Evolutionary conservation across 108 stramenopile species (phyloP), one percentile per base, ranked within the genome.

Genomic region (Stephanodiscus triporus): DNA sequence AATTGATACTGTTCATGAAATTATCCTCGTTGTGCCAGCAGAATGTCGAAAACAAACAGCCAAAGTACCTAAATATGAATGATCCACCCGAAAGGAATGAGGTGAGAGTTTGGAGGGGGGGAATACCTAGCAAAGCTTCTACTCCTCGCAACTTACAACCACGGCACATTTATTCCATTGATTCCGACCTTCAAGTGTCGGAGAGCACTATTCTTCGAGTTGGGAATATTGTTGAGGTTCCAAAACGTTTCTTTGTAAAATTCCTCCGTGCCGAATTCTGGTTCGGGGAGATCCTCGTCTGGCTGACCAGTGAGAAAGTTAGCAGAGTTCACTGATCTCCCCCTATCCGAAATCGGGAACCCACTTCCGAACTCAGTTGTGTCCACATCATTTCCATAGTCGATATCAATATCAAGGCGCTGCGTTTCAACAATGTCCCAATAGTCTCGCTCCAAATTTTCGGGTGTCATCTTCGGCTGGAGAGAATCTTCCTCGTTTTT

Each of bases 11-110:
- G 74, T 98, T 98, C 53, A 99, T 85, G 80, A 98, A 98, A 80
- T 99, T 97, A 85, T 99, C 99, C 78, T 99, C 99, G 70, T 93
- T 96, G 87, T 99, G 99, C 97, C 98, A 99, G 67, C 95, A 96
- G 80, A 98, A 98, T n/a, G 97, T 96, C 13, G 91, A 90, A 65
- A 98, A 99, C n/a, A 97, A 75, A 66, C 94, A 88, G 8, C 98
- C 98, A 74, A 96, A 91, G 82, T 99, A 59, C 17, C 58, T 59
- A 17, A 19, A 37, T 19, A 19, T 37, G n/a, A n/a, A 16, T 87
- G 40, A 90, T 70, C 90, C 88, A 88, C 3, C 32, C 16, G 36
- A 59, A 14, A 59, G 29, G 36, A 17, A 59, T 38, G 58, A 19
- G 29, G 34, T 59, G 36, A 59, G 58, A 17, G 58, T 19, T 6